Conservation (phyloP, 164 flowering plant genomes). For the Stephania yunnanensis region DNA sequence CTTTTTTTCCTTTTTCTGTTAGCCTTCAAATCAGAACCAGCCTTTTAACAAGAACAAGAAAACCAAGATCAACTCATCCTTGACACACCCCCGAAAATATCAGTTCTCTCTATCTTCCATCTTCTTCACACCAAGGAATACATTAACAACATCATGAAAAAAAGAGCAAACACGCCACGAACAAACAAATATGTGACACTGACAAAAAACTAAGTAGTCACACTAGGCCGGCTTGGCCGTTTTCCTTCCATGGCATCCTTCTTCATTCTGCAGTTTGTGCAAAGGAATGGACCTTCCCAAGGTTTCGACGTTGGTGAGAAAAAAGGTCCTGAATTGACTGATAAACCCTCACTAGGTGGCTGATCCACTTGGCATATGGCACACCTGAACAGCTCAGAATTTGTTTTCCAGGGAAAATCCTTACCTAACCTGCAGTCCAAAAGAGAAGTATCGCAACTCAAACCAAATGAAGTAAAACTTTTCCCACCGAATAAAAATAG, state of each 20-base stretch:
- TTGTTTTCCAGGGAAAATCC: conserved; percentile 42
- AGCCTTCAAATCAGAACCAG: conserved; percentile 7
- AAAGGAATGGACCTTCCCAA: conserved; percentile 82
- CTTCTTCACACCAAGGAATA: conserved; percentile 19
- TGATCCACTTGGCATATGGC: conserved; percentile 90
- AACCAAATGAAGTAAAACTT: background rate
- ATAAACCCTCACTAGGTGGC: conserved; percentile 47
- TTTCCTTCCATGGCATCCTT: conserved; percentile 99
- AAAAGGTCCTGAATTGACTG: conserved; percentile 52
- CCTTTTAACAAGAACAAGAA: conserved; percentile 13
- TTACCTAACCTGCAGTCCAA: conserved; percentile 68
- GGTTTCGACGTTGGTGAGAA: conserved; percentile 64
- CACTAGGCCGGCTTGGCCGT: conserved; percentile 42
- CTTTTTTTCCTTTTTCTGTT: conserved; percentile 8
- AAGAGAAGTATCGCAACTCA: background rate
- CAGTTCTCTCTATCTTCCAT: conserved; percentile 26
- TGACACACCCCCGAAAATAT: conserved; percentile 17
- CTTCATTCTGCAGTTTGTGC: conserved; percentile 64
- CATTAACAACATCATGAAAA: conserved; percentile 13
- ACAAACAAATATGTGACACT: conserved; percentile 27
- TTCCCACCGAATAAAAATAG: background rate
- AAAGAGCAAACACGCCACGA: conserved; percentile 27
- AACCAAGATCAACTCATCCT: conserved; percentile 21
- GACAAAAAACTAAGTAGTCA: conserved; percentile 23
- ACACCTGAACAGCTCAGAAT: conserved; percentile 63